A percentile compares a stretch with the other conserved stretches of the same genome.
These are phyloP conservation scores for Phylloporus sp. DNA, from an alignment of 768 basidiomycete species.

Conservation along the genomic window DNA sequence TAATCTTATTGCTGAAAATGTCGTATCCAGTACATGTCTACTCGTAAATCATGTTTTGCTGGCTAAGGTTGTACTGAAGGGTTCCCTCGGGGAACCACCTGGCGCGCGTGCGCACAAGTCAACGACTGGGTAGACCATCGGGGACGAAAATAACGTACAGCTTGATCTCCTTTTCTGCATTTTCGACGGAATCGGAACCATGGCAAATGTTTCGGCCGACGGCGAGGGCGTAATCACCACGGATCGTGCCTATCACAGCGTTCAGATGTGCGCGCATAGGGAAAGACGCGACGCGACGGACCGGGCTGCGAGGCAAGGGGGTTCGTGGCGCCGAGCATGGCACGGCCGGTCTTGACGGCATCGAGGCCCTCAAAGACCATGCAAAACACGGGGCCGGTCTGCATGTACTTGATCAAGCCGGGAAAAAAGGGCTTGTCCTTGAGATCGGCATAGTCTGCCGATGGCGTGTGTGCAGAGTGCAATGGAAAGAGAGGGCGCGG, in stretches of 20 bases:
- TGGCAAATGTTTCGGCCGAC: slow-evolving; percentile 95
- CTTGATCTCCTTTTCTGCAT: slow-evolving; percentile 88
- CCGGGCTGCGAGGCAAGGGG: slow-evolving; percentile 86
- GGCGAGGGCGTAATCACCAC: slow-evolving; percentile 91
- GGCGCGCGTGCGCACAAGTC: neutral
- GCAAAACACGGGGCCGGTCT: slow-evolving; percentile 88
- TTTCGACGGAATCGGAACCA: slow-evolving; percentile 86
- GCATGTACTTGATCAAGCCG: slow-evolving; percentile 94
- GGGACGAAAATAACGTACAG: slow-evolving; percentile 51
- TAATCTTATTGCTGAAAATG: neutral
- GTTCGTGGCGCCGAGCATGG: slow-evolving; percentile 96
- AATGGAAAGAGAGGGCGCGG: neutral
- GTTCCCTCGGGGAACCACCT: slow-evolving; percentile 93
- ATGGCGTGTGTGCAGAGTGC: neutral
- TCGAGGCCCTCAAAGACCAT: slow-evolving; percentile 96
- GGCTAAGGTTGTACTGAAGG: slow-evolving; percentile 61
- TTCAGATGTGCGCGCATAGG: neutral
- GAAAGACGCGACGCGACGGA: slow-evolving; percentile 32
- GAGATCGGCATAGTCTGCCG: slow-evolving; percentile 91
- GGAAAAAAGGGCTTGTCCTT: slow-evolving; percentile 94
- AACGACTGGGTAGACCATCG: slow-evolving; percentile 5
- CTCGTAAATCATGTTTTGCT: slow-evolving; percentile 78
- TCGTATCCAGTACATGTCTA: slow-evolving; percentile 38
- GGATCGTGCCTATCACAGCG: slow-evolving; percentile 71
- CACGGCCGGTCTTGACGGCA: slow-evolving; percentile 92